phyloP scores from a whole-genome alignment of 108 stramenopile genomes.

The Hondaea fermentalgiana region DNA sequence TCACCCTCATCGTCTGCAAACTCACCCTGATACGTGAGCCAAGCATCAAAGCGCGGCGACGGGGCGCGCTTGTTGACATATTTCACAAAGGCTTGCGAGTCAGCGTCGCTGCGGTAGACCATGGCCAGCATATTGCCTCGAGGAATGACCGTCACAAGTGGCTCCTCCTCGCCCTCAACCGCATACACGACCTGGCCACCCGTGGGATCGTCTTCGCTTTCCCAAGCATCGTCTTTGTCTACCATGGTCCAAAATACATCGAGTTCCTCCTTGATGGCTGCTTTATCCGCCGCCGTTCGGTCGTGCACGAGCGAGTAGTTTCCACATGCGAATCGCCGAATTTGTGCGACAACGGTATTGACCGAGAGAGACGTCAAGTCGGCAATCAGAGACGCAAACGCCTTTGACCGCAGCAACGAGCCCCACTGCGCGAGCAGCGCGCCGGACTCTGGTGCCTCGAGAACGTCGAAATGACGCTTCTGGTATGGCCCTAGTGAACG shows the following conservation, averaged over 20 bases:
- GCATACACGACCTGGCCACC: conserved; percentile 16
- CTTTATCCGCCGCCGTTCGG: background rate
- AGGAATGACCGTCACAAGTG: background rate
- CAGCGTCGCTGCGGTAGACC: background rate
- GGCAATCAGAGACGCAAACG: background rate
- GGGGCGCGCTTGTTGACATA: conserved; percentile 20
- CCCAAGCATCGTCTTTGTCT: background rate
- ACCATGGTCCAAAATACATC: background rate
- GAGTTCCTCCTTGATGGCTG: background rate
- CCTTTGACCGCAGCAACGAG: background rate
- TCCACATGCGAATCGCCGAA: background rate
- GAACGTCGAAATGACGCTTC: background rate
- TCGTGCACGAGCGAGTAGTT: background rate
- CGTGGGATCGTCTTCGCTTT: background rate
- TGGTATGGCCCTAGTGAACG: background rate
- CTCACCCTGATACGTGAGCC: background rate
- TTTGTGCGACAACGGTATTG: background rate
- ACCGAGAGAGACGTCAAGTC: background rate
- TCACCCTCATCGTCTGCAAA: background rate
- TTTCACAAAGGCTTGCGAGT: conserved; percentile 18
- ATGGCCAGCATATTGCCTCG: background rate
- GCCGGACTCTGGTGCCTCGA: background rate
- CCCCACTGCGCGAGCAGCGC: background rate
- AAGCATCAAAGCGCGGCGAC: background rate
- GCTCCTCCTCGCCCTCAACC: conserved; percentile 7